Conservation (phyloP, 108 stramenopile genomes). For the Fragilaria crotonensis region DNA sequence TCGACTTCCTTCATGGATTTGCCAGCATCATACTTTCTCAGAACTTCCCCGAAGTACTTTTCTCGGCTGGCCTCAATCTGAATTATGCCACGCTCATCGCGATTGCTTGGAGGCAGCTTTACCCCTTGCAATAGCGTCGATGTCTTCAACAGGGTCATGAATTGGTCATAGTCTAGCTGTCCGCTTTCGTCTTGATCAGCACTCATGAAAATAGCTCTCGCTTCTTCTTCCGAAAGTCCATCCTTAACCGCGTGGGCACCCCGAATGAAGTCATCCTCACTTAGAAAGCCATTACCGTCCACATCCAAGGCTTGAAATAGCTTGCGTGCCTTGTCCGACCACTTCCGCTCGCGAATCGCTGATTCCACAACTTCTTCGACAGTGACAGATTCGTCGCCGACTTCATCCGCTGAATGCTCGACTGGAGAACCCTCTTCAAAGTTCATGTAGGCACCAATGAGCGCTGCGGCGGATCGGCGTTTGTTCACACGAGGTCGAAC, state of each 20-base stretch:
- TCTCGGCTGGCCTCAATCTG: conserved; percentile 44
- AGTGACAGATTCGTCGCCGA: conserved; percentile 12
- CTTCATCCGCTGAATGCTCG: conserved; percentile 9
- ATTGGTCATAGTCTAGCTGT: conserved; percentile 35
- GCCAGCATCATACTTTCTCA: conserved; percentile 39
- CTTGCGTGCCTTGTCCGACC: conserved; percentile 14
- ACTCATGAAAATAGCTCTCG: conserved; percentile 27
- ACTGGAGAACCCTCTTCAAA: conserved; percentile 33
- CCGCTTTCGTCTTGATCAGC: conserved; percentile 34
- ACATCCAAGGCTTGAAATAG: conserved; percentile 41
- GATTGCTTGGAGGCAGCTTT: conserved; percentile 34
- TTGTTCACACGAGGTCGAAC: conserved; percentile 13
- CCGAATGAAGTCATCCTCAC: conserved; percentile 32
- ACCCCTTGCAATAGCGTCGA: conserved; percentile 16
- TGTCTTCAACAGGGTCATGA: conserved; percentile 18
- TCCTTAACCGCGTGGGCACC: conserved; percentile 22
- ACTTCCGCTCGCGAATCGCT: conserved; percentile 30
- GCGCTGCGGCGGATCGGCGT: conserved; percentile 22
- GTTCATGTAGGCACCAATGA: conserved; percentile 59
- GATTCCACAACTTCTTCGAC: conserved; percentile 25
- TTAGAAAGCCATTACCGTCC: conserved; percentile 34
- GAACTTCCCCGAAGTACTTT: conserved; percentile 55
- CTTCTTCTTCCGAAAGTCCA: conserved; percentile 17
- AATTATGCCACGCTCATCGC: conserved; percentile 49
- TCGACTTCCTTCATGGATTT: conserved; percentile 26